Evolutionary conservation across 345 rosid species (phyloP).

Genomic region (Streptanthus diversifolius): DNA sequence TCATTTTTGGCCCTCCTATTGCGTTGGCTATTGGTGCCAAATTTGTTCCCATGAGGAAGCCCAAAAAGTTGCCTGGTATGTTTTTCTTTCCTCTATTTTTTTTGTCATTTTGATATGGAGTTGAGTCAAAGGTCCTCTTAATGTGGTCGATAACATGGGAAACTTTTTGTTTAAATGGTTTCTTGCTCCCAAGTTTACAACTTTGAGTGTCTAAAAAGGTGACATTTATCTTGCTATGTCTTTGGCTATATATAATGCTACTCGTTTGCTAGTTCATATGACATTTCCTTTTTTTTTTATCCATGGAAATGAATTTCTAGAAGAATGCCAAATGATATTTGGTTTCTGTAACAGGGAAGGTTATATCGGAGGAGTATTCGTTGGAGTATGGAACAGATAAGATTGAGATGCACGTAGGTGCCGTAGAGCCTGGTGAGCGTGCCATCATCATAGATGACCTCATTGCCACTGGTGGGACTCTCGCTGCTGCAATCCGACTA

Average conservation of each 20-base stretch:
- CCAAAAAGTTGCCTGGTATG: slow-evolving; percentile 90
- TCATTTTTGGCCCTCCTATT: slow-evolving; percentile 98
- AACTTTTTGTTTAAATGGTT: background rate
- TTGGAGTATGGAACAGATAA: slow-evolving; percentile 94
- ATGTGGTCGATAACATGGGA: background rate
- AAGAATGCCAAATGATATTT: background rate
- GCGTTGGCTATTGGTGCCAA: slow-evolving; percentile 98
- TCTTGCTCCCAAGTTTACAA: background rate
- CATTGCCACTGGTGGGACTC: slow-evolving; percentile 95
- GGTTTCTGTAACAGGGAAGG: slow-evolving; percentile 55
- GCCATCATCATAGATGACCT: slow-evolving; percentile 90
- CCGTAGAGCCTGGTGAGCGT: slow-evolving; percentile 82
- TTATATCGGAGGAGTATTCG: slow-evolving; percentile 83
- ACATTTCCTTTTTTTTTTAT: no score
- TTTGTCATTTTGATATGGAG: background rate
- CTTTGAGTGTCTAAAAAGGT: background rate
- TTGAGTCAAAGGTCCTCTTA: background rate
- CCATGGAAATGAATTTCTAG: background rate
- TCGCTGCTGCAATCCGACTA: slow-evolving; percentile 85
- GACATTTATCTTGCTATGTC: background rate
- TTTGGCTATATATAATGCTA: background rate
- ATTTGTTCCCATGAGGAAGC: slow-evolving; percentile 98
- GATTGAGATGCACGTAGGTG: slow-evolving; percentile 99
- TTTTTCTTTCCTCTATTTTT: background rate
- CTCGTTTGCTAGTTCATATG: background rate